phyloP scores from a whole-genome alignment of 139 green algal genomes.

The Picochlorum sp. region DNA sequence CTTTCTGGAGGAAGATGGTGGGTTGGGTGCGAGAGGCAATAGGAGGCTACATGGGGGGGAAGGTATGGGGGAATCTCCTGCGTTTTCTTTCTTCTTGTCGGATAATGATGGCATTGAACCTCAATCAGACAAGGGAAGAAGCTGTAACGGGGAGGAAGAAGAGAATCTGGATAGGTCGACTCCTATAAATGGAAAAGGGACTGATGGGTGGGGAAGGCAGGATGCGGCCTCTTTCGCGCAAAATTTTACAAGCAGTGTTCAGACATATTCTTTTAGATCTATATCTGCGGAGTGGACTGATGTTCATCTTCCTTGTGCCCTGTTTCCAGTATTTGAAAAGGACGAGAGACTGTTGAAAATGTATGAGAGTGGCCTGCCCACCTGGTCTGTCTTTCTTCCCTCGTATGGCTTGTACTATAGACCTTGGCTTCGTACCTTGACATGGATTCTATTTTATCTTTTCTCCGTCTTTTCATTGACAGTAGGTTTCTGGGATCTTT shows the following conservation, averaged over 20 bases:
- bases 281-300: conserved; percentile 15
- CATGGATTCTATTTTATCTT: conserved; percentile 57
- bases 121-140: too few species aligned
- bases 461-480: conserved; percentile 63
- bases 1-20: too few species aligned
- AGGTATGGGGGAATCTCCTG: too few species aligned
- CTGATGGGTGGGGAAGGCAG: too few species aligned
- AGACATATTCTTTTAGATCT: not conserved
- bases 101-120: too few species aligned
- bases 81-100: too few species aligned
- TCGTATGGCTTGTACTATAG: conserved; percentile 51
- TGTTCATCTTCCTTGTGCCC: conserved; percentile 12
- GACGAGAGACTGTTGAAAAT: conserved; percentile 67
- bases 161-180: too few species aligned
- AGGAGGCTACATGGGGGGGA: too few species aligned
- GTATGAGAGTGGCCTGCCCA: conserved; percentile 59
- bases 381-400: conserved; percentile 64
- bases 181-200: too few species aligned
- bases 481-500: conserved; percentile 63
- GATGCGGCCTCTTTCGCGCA: not conserved
- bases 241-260: not conserved
- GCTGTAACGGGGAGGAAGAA: too few species aligned
- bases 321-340: conserved; percentile 32
- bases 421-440: conserved; percentile 59
- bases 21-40: too few species aligned